A percentile compares a stretch with the other conserved stretches of the same genome.
Conservation (phyloP, 176 grass and related monocot species). For the Neostapfia colusana region DNA sequence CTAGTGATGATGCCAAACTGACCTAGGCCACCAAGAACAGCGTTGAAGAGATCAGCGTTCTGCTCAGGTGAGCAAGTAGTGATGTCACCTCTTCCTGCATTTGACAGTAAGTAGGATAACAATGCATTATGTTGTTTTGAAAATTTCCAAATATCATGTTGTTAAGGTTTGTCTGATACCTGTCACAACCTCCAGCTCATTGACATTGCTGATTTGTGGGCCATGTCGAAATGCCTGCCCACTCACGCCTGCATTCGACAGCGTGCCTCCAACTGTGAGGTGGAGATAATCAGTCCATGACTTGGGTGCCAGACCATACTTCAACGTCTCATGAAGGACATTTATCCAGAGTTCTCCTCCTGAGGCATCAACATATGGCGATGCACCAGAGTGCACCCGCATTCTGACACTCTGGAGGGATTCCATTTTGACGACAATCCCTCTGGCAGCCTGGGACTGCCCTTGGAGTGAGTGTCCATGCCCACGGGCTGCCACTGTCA, state of each 20-base stretch:
- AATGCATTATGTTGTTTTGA: neutral
- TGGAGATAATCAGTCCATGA: conserved; percentile 94
- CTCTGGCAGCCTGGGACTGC: conserved; percentile 75
- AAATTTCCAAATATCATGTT: conserved; percentile 8
- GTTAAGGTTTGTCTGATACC: conserved; percentile 44
- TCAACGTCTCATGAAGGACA: conserved; percentile 62
- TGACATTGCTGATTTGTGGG: conserved; percentile 82
- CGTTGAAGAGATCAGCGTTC: conserved; percentile 80
- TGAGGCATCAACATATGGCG: conserved; percentile 66
- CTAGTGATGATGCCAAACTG: conserved; percentile 91
- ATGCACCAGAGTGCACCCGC: conserved; percentile 47
- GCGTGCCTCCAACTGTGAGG: conserved; percentile 74
- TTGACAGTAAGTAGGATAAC: conserved; percentile 28
- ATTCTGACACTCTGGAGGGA: conserved; percentile 38
- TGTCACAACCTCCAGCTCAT: conserved; percentile 79
- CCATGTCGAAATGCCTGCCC: conserved; percentile 84
- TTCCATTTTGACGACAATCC: conserved; percentile 74
- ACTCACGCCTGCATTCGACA: conserved; percentile 79
- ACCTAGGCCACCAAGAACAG: conserved; percentile 72
- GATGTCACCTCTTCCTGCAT: conserved; percentile 69
- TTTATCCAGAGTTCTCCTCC: conserved; percentile 86
- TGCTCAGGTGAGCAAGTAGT: conserved; percentile 59
- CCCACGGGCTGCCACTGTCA: conserved; percentile 79
- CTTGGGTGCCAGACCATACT: conserved; percentile 67
- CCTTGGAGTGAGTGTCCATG: conserved; percentile 79